These are phyloP conservation scores for Diaporthe vaccinii DNA, from an alignment of 2,329 filamentous ascomycete genomes.

Conservation along the genomic window DNA sequence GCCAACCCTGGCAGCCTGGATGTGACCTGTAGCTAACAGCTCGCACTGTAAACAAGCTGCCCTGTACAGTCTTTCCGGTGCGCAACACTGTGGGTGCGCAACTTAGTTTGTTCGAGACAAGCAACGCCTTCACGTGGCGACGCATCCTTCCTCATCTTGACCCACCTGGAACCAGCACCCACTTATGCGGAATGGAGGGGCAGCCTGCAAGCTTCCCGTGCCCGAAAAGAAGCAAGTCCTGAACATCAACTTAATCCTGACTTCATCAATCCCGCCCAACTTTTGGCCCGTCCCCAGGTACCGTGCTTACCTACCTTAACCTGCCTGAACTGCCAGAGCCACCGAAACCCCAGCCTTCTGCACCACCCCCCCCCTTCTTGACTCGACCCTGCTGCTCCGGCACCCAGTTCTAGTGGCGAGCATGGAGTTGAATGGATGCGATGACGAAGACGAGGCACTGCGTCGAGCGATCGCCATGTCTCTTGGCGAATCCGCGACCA, in stretches of 20 bases:
- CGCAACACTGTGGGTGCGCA: background rate
- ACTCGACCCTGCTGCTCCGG: background rate
- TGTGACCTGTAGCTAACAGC: background rate
- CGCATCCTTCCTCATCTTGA: slow-evolving; percentile 15
- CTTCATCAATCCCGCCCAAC: slow-evolving; percentile 25
- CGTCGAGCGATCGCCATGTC: slow-evolving; percentile 72
- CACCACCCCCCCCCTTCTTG: slow-evolving; percentile 1
- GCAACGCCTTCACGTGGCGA: slow-evolving; percentile 26
- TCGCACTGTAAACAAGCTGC: background rate
- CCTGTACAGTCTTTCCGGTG: background rate
- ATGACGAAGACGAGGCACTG: slow-evolving; percentile 71
- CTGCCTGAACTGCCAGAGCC: background rate
- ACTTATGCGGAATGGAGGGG: slow-evolving; percentile 24
- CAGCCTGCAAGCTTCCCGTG: slow-evolving; percentile 25
- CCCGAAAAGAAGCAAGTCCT: slow-evolving; percentile 7
- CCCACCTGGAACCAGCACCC: slow-evolving; percentile 1
- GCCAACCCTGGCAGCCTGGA: background rate
- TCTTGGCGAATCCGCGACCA: slow-evolving; percentile 52
- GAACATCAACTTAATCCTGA: slow-evolving; percentile 31
- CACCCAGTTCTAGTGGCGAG: slow-evolving; percentile 43
- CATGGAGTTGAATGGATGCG: slow-evolving; percentile 49
- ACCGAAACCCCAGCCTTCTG: background rate
- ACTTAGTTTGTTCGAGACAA: slow-evolving; percentile 4
- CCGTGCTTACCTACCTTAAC: background rate
- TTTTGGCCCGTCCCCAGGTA: background rate